Evolutionary conservation across 1,139 yeast genomes (phyloP).

Genomic region (Wickerhamomyces sp.): DNA sequence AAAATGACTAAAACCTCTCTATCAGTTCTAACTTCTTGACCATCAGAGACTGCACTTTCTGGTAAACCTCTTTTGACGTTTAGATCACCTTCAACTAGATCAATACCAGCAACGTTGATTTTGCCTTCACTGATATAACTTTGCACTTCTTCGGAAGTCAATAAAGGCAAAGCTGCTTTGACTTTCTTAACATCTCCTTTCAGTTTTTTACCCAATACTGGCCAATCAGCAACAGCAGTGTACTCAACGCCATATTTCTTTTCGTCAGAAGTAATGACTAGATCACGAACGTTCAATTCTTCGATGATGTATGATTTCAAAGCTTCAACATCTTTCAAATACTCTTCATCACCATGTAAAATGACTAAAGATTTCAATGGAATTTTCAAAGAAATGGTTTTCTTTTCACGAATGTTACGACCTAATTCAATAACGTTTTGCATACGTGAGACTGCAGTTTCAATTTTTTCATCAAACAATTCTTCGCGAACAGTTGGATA

Average conservation of each 20-base stretch:
- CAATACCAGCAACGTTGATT: constrained; percentile 84
- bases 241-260: constrained; percentile 87
- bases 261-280: constrained; percentile 88
- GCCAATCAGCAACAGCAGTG: constrained; percentile 98
- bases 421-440: constrained; percentile 96
- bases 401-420: constrained; percentile 94
- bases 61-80: constrained; percentile 88
- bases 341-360: constrained; percentile 71
- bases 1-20: constrained; percentile 84
- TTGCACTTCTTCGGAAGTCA: constrained; percentile 81
- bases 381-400: constrained; percentile 86
- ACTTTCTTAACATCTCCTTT: constrained; percentile 92
- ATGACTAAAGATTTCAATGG: constrained; percentile 89
- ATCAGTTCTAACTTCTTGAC: constrained; percentile 83
- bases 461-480: constrained; percentile 73
- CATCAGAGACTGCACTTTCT: constrained; percentile 53
- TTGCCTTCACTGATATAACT: constrained; percentile 67
- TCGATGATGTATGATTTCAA: constrained; percentile 77
- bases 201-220: constrained; percentile 93
- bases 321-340: constrained; percentile 73
- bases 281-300: constrained; percentile 88
- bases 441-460: constrained; percentile 88
- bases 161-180: constrained; percentile 83
- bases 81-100: constrained; percentile 80
- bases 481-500: constrained; percentile 87